Base-by-base conservation (phyloP, 352 stramenopile genomes). In the Globisporangium echinulatum region DNA sequence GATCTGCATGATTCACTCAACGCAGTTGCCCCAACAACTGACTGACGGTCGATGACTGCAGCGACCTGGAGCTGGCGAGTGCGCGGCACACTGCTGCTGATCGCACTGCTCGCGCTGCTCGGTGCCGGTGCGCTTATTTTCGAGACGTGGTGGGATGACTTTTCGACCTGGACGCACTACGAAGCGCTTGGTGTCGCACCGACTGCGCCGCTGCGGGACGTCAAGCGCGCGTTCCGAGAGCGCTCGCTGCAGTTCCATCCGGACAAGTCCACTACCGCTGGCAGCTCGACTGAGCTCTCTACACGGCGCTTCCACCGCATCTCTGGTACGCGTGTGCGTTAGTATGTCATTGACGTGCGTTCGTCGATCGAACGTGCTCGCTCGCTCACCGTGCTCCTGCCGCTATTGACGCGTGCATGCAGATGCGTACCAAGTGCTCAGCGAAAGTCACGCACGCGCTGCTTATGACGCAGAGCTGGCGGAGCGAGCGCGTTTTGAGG, bases 191-290 rank as follows among this genome's bases (percentile, higher is more conserved):
- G 74, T 0, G 57, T 85, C 2, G 14, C 58, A 2, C 46, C 52
- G 2, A 56, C 52, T 1, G 70, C 72, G 39, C 62, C 64, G 4
- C 57, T 62, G 37, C 55, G 44, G 5, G 72, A 82, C 50, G 75
- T 85, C 64, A 85, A 82, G 71, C 72, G 74, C 48, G 72, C 75
- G 1, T 93, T 88, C 56, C 67, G 78, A 36, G 83, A 85, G 61
- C 69, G 88, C 37, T 86, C 83, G 36, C 64, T 93, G 37, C 79
- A 77, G 49, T 88, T 82, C 49, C 83, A 93, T 53, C 83, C 83
- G 37, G 83, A 93, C 59, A 90, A 89, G 54, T 68, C 79, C 33
- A 59, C 50, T n/a, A 66, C 79, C 33, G 62, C 50, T n/a, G 51
- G 25, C 7, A 33, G 57, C 36, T 53, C 44, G 48, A 63, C 72